Base-by-base conservation (phyloP, 208 protist genomes). In the Angomonas desouzai region DNA sequence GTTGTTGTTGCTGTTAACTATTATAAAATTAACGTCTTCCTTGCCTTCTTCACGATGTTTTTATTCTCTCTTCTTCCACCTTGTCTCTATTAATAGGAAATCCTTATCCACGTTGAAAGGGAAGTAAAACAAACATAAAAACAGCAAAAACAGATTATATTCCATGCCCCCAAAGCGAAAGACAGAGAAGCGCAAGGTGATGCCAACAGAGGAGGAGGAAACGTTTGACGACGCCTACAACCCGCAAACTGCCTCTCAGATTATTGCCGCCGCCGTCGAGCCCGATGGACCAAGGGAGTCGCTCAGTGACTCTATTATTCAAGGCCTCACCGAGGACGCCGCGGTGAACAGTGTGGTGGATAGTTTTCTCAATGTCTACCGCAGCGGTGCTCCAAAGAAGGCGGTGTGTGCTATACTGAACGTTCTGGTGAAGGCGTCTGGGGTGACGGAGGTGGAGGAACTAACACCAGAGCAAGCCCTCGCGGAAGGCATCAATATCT, bases 391-490 rank as follows among this genome's bases (percentile, higher is more conserved):
- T 45, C 59, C 34, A 22, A 71, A 72, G 40, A 60, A 47, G 1
- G 78, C 82, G 22, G 72, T 92, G n/a, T 88, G 79, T 56, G 75
- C 66, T 1, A 32, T 96, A n/a, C 62, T 96, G 29, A 92, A 91
- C 72, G 53, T 92, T 11, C 47, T 93, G 16, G 72, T 75, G 23
- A 89, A 85, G 68, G 85, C 83, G 18, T 79, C 85, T 0, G 90
- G 90, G n/a, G 85, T 87, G 11, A 72, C 58, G 0, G 72, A 89
- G 28, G 87, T 83, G 16, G 87, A 93, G 76, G 63, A 93, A 29
- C 82, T 89, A 29, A 51, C 10, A 23, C 45, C 45, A 23, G 57
- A 45, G 36, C 70, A 57, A 36, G 83, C 77, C 25, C 58, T 96
- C 18, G 68, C 66, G 3, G 85, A 90, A 18, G 83, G 77, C 27